Conservation (phyloP, 768 basidiomycete species). For the Suillus lakei region DNA sequence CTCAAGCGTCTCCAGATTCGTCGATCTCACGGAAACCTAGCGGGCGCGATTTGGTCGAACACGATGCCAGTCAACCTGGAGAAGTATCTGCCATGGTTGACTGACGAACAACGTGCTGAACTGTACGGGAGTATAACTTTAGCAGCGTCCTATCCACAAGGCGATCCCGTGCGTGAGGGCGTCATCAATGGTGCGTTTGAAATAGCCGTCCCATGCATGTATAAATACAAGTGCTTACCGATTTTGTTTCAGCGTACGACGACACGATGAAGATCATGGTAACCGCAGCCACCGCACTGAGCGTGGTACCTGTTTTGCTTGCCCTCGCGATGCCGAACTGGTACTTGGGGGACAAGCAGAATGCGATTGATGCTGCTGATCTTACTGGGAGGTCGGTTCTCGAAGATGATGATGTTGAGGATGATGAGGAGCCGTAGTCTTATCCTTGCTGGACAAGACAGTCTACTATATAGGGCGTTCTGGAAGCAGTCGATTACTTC, state of each 20-base stretch:
- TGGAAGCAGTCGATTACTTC: too few species aligned
- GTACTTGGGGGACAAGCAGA: slow-evolving; percentile 72
- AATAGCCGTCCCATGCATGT: background rate
- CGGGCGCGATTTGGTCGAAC: slow-evolving; percentile 69
- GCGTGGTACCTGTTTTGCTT: slow-evolving; percentile 61
- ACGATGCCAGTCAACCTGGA: slow-evolving; percentile 68
- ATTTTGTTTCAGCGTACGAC: slow-evolving; percentile 45
- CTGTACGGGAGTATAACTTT: slow-evolving; percentile 61
- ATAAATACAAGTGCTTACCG: background rate
- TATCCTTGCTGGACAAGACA: background rate
- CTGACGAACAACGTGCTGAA: slow-evolving; percentile 44
- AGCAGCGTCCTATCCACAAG: slow-evolving; percentile 52
- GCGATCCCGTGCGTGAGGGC: slow-evolving; percentile 65
- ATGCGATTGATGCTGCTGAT: slow-evolving; percentile 57
- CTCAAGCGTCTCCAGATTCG: background rate
- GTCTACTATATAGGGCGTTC: too few species aligned
- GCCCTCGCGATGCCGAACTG: slow-evolving; percentile 67
- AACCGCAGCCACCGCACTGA: slow-evolving; percentile 54
- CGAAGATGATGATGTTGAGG: background rate
- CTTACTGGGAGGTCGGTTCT: slow-evolving; percentile 19
- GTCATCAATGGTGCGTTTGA: slow-evolving; percentile 53
- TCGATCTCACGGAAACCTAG: slow-evolving; percentile 28
- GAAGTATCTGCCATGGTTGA: slow-evolving; percentile 55
- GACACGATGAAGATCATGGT: slow-evolving; percentile 64
- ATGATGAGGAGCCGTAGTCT: background rate